A percentile compares a stretch with the other conserved stretches of the same genome.
Evolutionary conservation across 768 basidiomycete genomes (phyloP).

Genomic region (Pleurotus citrinopileatus): DNA sequence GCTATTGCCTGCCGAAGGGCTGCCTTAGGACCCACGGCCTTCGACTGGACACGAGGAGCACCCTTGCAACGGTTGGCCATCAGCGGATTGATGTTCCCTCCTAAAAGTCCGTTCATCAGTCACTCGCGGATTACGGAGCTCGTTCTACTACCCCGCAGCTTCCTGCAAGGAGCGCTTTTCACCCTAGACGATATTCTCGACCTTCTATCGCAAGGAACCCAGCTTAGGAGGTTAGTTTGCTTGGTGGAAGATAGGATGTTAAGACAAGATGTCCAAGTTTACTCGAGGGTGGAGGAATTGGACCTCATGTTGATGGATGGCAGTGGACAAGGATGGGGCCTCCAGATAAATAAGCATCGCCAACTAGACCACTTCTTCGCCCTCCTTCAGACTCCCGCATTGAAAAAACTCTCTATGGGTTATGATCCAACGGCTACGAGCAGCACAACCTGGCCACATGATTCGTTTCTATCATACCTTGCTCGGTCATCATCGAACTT

Average conservation of each 20-base stretch:
- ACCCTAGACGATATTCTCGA: constrained; percentile 4
- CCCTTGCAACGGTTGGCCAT: not conserved
- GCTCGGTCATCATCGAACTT: not conserved
- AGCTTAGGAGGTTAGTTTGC: not conserved
- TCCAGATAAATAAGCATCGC: not conserved
- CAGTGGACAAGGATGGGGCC: not conserved
- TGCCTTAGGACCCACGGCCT: not conserved
- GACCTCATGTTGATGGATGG: not conserved
- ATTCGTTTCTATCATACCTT: constrained; percentile 1
- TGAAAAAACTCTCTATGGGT: not conserved
- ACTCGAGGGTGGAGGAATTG: constrained; percentile 3
- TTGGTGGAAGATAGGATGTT: constrained; percentile 1
- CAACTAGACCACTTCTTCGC: constrained; percentile 3
- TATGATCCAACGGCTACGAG: not conserved
- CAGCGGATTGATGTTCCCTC: not conserved
- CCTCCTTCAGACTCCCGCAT: not conserved
- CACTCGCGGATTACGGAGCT: constrained; percentile 8
- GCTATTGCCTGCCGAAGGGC: not conserved
- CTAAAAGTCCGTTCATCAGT: not conserved
- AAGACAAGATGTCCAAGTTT: not conserved
- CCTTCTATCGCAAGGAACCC: not conserved
- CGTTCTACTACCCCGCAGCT: not conserved
- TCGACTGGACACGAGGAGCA: not conserved
- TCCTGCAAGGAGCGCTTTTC: not conserved
- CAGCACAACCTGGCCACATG: constrained; percentile 1